Conservation (phyloP, 345 rosid genomes). For the Salix caprea region DNA sequence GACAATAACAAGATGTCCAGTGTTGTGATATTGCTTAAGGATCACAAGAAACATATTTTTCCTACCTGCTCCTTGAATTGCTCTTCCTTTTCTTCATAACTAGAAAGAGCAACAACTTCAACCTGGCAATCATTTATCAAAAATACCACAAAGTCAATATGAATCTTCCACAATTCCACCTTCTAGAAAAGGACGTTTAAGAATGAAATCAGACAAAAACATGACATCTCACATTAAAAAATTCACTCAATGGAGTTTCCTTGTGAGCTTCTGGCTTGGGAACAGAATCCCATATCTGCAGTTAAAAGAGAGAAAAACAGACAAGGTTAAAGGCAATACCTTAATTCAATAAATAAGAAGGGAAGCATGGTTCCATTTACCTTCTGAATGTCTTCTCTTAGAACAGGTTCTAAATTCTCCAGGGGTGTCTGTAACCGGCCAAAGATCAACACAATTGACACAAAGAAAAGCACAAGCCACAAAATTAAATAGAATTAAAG, state of each 20-base stretch:
- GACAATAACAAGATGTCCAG: neutral
- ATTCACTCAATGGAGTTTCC: slow-evolving; percentile 92
- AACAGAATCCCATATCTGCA: slow-evolving; percentile 96
- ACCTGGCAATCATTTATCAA: slow-evolving; percentile 47
- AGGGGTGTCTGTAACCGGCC: slow-evolving; percentile 70
- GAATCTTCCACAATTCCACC: neutral
- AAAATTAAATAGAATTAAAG: neutral
- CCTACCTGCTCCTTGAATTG: slow-evolving; percentile 92
- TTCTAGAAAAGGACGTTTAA: neutral
- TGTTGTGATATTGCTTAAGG: neutral
- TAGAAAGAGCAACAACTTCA: slow-evolving; percentile 93
- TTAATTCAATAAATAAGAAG: slow-evolving; percentile 14
- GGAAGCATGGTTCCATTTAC: slow-evolving; percentile 30
- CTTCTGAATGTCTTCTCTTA: slow-evolving; percentile 98
- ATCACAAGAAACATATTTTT: neutral
- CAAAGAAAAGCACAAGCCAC: neutral
- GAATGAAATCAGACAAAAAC: neutral
- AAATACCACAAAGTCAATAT: slow-evolving; percentile 6
- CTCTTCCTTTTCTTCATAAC: slow-evolving; percentile 97
- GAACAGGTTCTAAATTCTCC: slow-evolving; percentile 88
- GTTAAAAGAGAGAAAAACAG: slow-evolving; percentile 10
- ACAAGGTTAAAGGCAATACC: neutral
- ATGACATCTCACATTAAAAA: slow-evolving; percentile 69
- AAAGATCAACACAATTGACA: slow-evolving; percentile 10
- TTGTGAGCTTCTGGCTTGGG: slow-evolving; percentile 91